Evolutionary conservation across 2,329 filamentous ascomycete species (phyloP), one percentile per base, ranked within the genome.

Genomic region (Paecilomyces sp.): DNA sequence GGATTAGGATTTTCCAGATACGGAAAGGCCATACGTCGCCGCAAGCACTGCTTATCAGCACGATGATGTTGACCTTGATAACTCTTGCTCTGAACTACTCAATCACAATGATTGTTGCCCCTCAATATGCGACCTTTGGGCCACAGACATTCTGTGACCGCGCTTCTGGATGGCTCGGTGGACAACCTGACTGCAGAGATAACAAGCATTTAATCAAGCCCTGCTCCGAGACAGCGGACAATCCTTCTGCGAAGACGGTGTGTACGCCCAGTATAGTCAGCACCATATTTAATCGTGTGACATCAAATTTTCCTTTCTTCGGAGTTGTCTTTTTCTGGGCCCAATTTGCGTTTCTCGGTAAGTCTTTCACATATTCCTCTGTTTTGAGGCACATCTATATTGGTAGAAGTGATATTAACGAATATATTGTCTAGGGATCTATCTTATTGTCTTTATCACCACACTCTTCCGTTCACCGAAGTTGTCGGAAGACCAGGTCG

Each of bases 291-390:
- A 97, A 97, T 75, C 87, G 92, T 53, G 85, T 97, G 62, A 92
- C 90, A 24, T 84, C 96, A 70, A 96, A 95, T 71, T 99, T 94
- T 83, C 92, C 94, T 5, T 91, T 97, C 71, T 96, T 99, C 70
- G 94, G 94, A 11, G 86, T 88, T 11, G 79, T 97, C n/a, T 85
- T 91, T 66, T 99, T 97, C 75, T 99, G 92, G 92, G 90, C 92
- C 0, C 94, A 99, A 69, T 97, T 97, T 71, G 89, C 84, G 12
- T 97, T 99, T 77, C 77, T 99, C 52, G 88, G 79, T 79, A 73
- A 66, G 70, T 36, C 30, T 34, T 36, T n/a, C 30, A 61, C 22
- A 53, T 33, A 58, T 41, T 56, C 8, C 51, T 15, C 7, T 8
- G 52, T 51, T 18, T n/a, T 24, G 34, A 24, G 25, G 57, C 55